phyloP scores from a whole-genome alignment of 495 filamentous ascomycete genomes.

The Penicillium pulvis region DNA sequence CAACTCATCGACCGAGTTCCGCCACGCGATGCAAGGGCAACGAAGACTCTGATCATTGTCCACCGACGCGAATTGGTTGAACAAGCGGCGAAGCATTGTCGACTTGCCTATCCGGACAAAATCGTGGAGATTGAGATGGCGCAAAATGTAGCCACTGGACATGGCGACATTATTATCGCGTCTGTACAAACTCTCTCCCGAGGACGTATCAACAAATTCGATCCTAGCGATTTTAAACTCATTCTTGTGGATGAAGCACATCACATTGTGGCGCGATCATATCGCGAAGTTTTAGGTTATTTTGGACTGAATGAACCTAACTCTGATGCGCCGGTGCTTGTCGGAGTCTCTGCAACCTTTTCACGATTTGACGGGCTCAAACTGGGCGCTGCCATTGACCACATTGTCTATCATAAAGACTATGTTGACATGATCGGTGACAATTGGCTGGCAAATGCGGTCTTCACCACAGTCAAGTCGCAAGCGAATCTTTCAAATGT shows the following conservation, averaged over 20 bases:
- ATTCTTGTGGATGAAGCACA: conserved; percentile 97
- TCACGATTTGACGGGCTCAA: conserved; percentile 86
- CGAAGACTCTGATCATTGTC: conserved; percentile 86
- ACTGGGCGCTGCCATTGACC: conserved; percentile 85
- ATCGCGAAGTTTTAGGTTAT: conserved; percentile 70
- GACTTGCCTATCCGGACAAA: conserved; percentile 73
- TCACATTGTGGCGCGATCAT: conserved; percentile 85
- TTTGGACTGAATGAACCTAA: conserved; percentile 65
- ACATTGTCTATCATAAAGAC: conserved; percentile 96
- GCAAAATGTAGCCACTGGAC: conserved; percentile 66
- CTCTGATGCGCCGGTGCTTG: conserved; percentile 63
- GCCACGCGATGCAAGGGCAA: conserved; percentile 55
- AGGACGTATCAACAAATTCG: conserved; percentile 77
- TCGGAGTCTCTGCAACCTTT: conserved; percentile 93
- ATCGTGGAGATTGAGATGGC: conserved; percentile 91
- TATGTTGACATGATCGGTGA: conserved; percentile 96
- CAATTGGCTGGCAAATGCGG: conserved; percentile 77
- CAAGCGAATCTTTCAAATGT: conserved; percentile 75
- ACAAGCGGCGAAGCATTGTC: conserved; percentile 86
- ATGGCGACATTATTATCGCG: conserved; percentile 92
- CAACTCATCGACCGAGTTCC: conserved; percentile 83
- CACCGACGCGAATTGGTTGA: conserved; percentile 95
- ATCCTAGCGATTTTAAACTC: conserved; percentile 80
- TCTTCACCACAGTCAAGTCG: conserved; percentile 90
- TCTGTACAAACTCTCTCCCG: conserved; percentile 77